Evolutionary conservation across 2,329 filamentous ascomycete genomes (phyloP).

Genomic region (Diplocarpon mali): DNA sequence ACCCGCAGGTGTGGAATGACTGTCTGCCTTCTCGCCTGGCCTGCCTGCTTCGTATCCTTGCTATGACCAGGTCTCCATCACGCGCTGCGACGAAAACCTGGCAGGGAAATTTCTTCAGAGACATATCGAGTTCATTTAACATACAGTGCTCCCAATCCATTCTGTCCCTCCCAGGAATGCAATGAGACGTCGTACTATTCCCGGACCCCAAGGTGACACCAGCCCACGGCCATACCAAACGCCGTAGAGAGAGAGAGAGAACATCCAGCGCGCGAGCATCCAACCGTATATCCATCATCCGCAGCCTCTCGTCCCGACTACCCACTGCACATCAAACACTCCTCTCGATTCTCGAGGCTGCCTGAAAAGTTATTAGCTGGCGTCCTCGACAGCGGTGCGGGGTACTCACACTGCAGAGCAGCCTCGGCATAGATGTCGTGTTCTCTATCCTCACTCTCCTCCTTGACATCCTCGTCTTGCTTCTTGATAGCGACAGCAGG

Average conservation of each 20-base stretch:
- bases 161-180: slow-evolving; percentile 5
- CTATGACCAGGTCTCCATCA: too few species aligned
- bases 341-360: slow-evolving; percentile 95
- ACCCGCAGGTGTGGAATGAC: too few species aligned
- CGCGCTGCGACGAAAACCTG: too few species aligned
- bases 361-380: slow-evolving; percentile 37
- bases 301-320: slow-evolving; percentile 30
- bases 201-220: slow-evolving; percentile 3
- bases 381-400: not conserved
- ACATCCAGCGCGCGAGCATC: slow-evolving; percentile 19
- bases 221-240: slow-evolving; percentile 4
- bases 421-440: slow-evolving; percentile 93
- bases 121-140: too few species aligned
- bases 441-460: slow-evolving; percentile 62
- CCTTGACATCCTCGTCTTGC: slow-evolving; percentile 64
- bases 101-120: too few species aligned
- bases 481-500: slow-evolving; percentile 40
- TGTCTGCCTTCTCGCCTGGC: too few species aligned
- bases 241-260: slow-evolving; percentile 9
- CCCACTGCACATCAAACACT: slow-evolving; percentile 95
- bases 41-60: too few species aligned
- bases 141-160: slow-evolving; percentile 1
- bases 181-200: slow-evolving; percentile 9
- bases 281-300: slow-evolving; percentile 18
- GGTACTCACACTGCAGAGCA: slow-evolving; percentile 67